phyloP scores from a whole-genome alignment of 495 filamentous ascomycete species.

The Talaromyces liani region DNA sequence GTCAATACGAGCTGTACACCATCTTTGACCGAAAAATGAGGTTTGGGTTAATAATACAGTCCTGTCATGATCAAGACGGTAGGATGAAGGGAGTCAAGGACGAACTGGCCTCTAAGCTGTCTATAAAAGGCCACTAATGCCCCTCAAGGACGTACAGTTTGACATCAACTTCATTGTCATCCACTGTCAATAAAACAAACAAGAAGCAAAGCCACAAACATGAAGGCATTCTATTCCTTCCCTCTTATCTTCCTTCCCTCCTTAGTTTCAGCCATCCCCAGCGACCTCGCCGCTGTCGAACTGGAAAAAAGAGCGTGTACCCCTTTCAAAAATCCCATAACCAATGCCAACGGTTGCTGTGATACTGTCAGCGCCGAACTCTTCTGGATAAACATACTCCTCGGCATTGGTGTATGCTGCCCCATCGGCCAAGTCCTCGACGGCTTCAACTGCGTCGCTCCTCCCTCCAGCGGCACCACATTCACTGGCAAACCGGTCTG shows the following conservation, averaged over 20 bases:
- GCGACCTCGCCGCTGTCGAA: neutral
- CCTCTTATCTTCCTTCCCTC: conserved; percentile 4
- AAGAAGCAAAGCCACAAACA: neutral
- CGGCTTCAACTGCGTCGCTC: conserved; percentile 4
- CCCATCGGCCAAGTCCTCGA: conserved; percentile 5
- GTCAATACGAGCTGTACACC: neutral
- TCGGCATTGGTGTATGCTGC: conserved; percentile 6
- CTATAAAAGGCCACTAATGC: neutral
- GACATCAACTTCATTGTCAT: neutral
- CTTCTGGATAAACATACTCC: conserved; percentile 7
- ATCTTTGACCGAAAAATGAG: neutral
- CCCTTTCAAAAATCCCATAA: conserved; percentile 2
- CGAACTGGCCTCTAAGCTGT: neutral
- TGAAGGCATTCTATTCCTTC: neutral
- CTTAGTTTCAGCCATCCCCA: neutral
- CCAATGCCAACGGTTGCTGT: conserved; percentile 3
- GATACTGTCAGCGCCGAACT: neutral
- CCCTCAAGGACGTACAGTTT: neutral
- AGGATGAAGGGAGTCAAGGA: neutral
- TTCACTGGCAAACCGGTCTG: conserved; percentile 1
- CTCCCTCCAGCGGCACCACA: neutral
- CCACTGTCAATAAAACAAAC: neutral
- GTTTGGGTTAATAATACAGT: neutral
- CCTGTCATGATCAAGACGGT: neutral
- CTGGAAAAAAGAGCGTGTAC: conserved; percentile 1